Base-by-base conservation (phyloP, 176 grass and related monocot species). In the Bonia amplexicaulis region DNA sequence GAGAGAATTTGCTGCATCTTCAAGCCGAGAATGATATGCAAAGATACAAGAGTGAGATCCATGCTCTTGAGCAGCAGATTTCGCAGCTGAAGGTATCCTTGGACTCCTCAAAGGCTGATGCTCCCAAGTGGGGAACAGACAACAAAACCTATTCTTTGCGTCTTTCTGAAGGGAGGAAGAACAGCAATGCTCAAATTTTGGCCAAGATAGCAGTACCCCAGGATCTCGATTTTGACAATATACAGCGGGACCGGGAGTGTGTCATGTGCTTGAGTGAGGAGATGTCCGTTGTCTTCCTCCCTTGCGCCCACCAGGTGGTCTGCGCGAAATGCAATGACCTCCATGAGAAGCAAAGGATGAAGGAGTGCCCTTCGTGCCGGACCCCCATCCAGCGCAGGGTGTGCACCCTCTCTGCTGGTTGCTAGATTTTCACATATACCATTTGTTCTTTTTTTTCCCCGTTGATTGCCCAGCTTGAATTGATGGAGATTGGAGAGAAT, bases 251-350 rank as follows among this genome's bases (percentile, higher is more conserved):
- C 26, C 84, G 84, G 82, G 95, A 97, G 73, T 97, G 95, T 2
- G 95, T 97, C 68, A 97, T 97, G 95, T 97, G 95, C 88, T 53
- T 97, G 84, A 91, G 87, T n/a, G 95, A 97, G 88, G 95, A 97
- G 88, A 97, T 94, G 92, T 88, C 90, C 0, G 86, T 97, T 8
- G 84, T 94, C 41, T 97, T 97, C 88, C 84, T 97, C 62, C 95
- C 95, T 52, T 97, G 95, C 11, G 82, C 90, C 16, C 92, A 97
- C 78, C 92, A 97, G 86, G 92, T 97, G 8, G 95, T 97, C 54
- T 97, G 95, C 7, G 57, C 45, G 9, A 93, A 85, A 84, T 97
- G 95, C 90, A 97, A 89, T 13, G 81, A 86, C 70, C 92, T 97
- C 58, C 95, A 97, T 46, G 86, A 90, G 66, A 94, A 92, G 90